Conservation (phyloP, 768 basidiomycete genomes). For the Pleurotus citrinopileatus region DNA sequence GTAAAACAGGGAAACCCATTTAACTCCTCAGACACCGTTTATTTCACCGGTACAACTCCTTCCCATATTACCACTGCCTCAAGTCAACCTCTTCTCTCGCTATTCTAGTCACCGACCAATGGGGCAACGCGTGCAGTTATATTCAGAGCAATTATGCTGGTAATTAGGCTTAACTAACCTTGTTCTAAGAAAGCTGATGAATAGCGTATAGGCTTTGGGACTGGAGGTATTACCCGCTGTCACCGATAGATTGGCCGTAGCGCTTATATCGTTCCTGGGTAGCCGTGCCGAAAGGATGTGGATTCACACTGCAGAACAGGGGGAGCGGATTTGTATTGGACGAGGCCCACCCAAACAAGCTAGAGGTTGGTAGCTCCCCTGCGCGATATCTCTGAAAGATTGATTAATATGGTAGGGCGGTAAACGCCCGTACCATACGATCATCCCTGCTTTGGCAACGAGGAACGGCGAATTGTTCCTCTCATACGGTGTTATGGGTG, state of each 20-base stretch:
- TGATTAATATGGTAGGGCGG: constrained; percentile 47
- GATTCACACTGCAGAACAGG: constrained; percentile 95
- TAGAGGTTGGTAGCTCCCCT: constrained; percentile 47
- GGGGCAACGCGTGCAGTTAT: constrained; percentile 88
- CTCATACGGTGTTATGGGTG: constrained; percentile 90
- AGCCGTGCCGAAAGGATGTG: constrained; percentile 92
- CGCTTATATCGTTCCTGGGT: constrained; percentile 11
- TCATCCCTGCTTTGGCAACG: constrained; percentile 87
- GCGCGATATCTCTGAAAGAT: neutral
- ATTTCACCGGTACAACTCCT: constrained; percentile 72
- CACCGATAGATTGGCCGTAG: neutral
- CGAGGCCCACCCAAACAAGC: constrained; percentile 80
- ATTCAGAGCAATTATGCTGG: constrained; percentile 89
- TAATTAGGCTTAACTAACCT: constrained; percentile 23
- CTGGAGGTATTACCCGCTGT: constrained; percentile 52
- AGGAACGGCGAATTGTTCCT: constrained; percentile 80
- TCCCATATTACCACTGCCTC: neutral
- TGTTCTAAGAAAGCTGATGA: neutral
- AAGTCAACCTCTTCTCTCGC: neutral
- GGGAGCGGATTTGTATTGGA: constrained; percentile 81
- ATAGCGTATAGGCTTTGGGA: constrained; percentile 73
- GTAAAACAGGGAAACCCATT: constrained; percentile 70
- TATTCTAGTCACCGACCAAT: constrained; percentile 70
- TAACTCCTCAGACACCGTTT: constrained; percentile 90
- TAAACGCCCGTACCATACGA: constrained; percentile 89